Conservation (phyloP, 495 filamentous ascomycete genomes). For the Talaromyces liani region DNA sequence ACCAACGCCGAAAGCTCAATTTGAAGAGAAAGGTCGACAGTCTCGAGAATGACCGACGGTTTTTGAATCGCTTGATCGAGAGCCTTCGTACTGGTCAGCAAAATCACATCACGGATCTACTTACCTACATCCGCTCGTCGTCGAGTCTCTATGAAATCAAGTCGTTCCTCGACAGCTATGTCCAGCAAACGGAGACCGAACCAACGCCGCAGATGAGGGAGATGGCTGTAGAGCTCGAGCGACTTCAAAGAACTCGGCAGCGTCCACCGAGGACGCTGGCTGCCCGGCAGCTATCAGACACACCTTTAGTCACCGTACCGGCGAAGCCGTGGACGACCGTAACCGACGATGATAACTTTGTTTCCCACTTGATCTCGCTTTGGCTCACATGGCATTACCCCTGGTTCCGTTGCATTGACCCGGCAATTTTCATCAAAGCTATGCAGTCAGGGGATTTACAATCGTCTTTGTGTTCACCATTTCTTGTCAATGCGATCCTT, state of each 20-base stretch:
- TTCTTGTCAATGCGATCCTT: constrained; percentile 40
- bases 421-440: constrained; percentile 27
- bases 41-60: constrained; percentile 22
- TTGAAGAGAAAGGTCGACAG: constrained; percentile 31
- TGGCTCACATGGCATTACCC: constrained; percentile 42
- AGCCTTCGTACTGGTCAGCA: constrained; percentile 19
- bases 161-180: constrained; percentile 16
- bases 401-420: constrained; percentile 31
- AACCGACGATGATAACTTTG: constrained; percentile 36
- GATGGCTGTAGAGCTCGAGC: constrained; percentile 12
- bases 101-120: constrained; percentile 14
- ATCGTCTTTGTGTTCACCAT: constrained; percentile 32
- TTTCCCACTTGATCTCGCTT: constrained; percentile 38
- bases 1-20: constrained; percentile 26
- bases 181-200: constrained; percentile 16
- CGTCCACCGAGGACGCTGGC: constrained; percentile 14
- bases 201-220: constrained; percentile 21
- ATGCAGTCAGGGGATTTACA: constrained; percentile 20
- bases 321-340: constrained; percentile 40
- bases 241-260: constrained; percentile 7
- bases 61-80: constrained; percentile 20
- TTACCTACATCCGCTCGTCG: constrained; percentile 28
- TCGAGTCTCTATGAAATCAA: constrained; percentile 23
- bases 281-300: constrained; percentile 13
- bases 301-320: constrained; percentile 22